Evolutionary conservation across 2,329 filamentous ascomycete genomes (phyloP), one percentile per base, ranked within the genome.

Genomic region (Arthrobotrys conoides): DNA sequence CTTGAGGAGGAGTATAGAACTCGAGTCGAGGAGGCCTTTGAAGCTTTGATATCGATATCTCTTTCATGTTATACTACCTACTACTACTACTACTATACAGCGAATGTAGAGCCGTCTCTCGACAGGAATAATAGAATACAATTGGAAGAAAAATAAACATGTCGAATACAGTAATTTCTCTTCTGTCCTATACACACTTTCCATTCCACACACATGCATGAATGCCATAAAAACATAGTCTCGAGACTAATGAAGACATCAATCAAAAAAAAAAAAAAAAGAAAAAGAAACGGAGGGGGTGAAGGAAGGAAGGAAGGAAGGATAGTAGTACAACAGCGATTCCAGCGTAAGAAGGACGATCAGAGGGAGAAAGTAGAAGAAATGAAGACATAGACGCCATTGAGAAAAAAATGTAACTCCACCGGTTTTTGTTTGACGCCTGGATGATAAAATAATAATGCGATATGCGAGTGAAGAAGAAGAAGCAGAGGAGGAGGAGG

Each of bases 321-420:
- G 49, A 55, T 55, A 55, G 27, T 27, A 36, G 27, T 16, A 55
- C 1, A n/a, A 33, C 22, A 55, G 14, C 38, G 38, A 55, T 55
- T 24, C 51, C 16, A 18, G n/a, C 1, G 16, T 20, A 38, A 38
- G 18, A 22, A 59, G 14, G 3, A 38, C 27, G 12, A 38, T 12
- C 10, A 24, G 2, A 55, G 9, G 33, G 33, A 12, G 9, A 36
- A 12, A 8, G 8, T 36, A 5, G 9, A 36, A 10, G 6, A 30
- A 53, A 16, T 5, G 16, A 30, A 8, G 12, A 55, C 22, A 27
- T 30, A 46, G 49, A 51, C 71, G 53, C 53, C 57, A 16, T 53
- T 14, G n/a, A 55, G 10, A 41, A 41, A 48, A 51, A 41, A 16
- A n/a, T 6, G 33, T 12, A 41, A 76, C 65, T 65, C 72, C 72